Conservation (phyloP, 768 basidiomycete genomes). For the Lepiota venenata region DNA sequence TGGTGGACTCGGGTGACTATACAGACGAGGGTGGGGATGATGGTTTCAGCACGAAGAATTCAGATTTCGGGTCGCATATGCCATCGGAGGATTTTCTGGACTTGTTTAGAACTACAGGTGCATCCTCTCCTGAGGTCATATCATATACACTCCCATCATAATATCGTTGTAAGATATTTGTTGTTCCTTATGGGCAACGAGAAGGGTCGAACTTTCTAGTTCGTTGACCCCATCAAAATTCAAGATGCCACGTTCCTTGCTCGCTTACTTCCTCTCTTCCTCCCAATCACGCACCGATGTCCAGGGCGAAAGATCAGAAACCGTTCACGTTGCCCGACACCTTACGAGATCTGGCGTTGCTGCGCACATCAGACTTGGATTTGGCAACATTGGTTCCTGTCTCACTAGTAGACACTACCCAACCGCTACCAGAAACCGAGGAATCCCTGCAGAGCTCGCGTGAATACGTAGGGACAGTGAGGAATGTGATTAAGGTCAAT, state of each 20-base stretch:
- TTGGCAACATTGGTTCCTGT: slow-evolving; percentile 23
- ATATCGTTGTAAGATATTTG: neutral
- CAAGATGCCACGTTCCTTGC: neutral
- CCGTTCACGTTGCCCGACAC: slow-evolving; percentile 57
- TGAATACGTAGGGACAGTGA: slow-evolving; percentile 55
- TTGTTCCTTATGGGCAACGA: no score
- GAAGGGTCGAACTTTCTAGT: neutral
- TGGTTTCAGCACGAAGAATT: neutral
- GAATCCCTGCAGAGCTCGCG: slow-evolving; percentile 49
- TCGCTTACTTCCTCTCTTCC: neutral
- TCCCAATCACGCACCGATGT: slow-evolving; percentile 11
- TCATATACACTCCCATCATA: neutral
- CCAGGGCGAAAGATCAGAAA: slow-evolving; percentile 35
- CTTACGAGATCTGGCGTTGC: slow-evolving; percentile 68
- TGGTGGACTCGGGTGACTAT: neutral
- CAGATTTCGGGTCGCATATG: slow-evolving; percentile 2
- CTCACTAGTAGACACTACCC: neutral
- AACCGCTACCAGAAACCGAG: slow-evolving; percentile 16
- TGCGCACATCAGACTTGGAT: slow-evolving; percentile 54
- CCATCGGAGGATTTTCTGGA: slow-evolving; percentile 49
- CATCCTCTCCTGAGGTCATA: slow-evolving; percentile 21
- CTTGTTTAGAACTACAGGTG: slow-evolving; percentile 38
- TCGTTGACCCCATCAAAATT: neutral
- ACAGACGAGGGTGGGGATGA: neutral
- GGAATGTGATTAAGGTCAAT: slow-evolving; percentile 52